Evolutionary conservation across 768 basidiomycete genomes (phyloP).

Genomic region (Tremella yokohamensis): DNA sequence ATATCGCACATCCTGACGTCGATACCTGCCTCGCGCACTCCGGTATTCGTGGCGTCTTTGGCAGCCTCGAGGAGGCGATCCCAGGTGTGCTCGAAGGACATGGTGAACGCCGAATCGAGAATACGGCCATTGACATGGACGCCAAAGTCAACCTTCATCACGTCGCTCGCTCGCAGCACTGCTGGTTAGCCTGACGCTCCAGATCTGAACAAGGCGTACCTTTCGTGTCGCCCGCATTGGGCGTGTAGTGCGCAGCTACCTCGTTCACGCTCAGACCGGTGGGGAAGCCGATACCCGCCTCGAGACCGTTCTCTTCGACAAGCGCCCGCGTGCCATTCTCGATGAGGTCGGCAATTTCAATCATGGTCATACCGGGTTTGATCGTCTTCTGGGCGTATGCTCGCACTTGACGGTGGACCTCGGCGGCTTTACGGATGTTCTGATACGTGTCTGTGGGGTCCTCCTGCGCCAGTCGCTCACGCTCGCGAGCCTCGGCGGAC

Average conservation of each 20-base stretch:
- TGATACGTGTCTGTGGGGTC: slow-evolving; percentile 84
- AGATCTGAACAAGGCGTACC: slow-evolving; percentile 55
- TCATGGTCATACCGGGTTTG: slow-evolving; percentile 89
- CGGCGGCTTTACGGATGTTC: slow-evolving; percentile 84
- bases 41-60: slow-evolving; percentile 88
- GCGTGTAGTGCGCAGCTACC: slow-evolving; percentile 94
- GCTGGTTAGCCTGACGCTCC: slow-evolving; percentile 7
- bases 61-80: slow-evolving; percentile 85
- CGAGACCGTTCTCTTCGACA: slow-evolving; percentile 77
- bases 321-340: slow-evolving; percentile 86
- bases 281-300: slow-evolving; percentile 85
- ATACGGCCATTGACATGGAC: slow-evolving; percentile 97
- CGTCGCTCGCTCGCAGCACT: slow-evolving; percentile 80
- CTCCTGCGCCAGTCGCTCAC: slow-evolving; percentile 71
- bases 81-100: slow-evolving; percentile 81
- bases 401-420: slow-evolving; percentile 91
- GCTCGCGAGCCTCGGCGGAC: slow-evolving; percentile 80
- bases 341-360: slow-evolving; percentile 86
- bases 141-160: slow-evolving; percentile 95
- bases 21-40: slow-evolving; percentile 92
- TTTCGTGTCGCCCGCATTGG: slow-evolving; percentile 84
- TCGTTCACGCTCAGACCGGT: slow-evolving; percentile 91
- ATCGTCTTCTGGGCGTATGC: slow-evolving; percentile 75
- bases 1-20: slow-evolving; percentile 91
- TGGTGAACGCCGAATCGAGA: slow-evolving; percentile 90